Evolutionary conservation across 2,329 filamentous ascomycete genomes (phyloP).

Genomic region (Epichloe aotearoae): DNA sequence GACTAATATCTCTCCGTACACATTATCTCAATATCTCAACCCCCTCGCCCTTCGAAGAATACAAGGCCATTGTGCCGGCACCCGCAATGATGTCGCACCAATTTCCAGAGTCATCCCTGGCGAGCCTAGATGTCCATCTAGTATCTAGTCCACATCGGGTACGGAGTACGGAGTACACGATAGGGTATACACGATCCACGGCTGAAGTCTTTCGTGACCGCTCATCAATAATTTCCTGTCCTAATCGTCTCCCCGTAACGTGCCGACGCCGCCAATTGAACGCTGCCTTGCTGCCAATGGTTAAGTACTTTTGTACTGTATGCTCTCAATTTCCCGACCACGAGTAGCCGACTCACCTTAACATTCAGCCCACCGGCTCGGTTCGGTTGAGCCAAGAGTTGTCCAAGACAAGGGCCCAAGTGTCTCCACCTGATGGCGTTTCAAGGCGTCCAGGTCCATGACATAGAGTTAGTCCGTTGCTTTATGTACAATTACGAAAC

Average conservation of each 20-base stretch:
- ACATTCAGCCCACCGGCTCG: not conserved
- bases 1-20: not conserved
- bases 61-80: not conserved
- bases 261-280: not conserved
- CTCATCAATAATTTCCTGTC: not conserved
- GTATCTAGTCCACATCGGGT: not conserved
- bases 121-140: not conserved
- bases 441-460: not conserved
- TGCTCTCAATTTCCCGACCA: not conserved
- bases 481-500: not conserved
- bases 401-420: not conserved
- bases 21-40: too few relatives aligned
- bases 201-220: not conserved
- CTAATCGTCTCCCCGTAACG: not conserved
- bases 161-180: not conserved
- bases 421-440: slow-evolving; percentile 2
- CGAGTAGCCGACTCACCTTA: not conserved
- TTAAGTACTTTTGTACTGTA: too few relatives aligned
- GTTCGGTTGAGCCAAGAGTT: not conserved
- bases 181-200: not conserved
- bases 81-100: not conserved
- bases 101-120: not conserved
- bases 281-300: not conserved
- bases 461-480: not conserved
- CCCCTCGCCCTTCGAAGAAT: too few relatives aligned